Conservation (phyloP, 345 rosid genomes). For the Gossypium raimondii region DNA sequence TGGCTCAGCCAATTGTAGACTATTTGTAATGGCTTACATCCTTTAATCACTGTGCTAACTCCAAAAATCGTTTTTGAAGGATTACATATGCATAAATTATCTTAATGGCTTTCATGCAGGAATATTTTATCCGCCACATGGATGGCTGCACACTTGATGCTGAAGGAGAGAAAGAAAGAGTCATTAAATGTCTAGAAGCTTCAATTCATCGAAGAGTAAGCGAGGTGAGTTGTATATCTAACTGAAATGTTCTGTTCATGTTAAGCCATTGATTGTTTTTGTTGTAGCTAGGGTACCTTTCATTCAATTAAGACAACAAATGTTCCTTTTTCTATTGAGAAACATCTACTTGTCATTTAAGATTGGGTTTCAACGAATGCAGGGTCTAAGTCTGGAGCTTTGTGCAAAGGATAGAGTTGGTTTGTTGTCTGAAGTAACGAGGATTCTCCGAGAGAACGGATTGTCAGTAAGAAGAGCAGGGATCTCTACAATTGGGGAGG, state of each 20-base stretch:
- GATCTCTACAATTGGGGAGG: constrained; percentile 77
- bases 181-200: constrained; percentile 84
- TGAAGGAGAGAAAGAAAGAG: constrained; percentile 82
- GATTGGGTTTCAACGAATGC: not conserved
- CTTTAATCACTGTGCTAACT: not conserved
- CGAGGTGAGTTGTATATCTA: constrained; percentile 49
- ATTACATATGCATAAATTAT: not conserved
- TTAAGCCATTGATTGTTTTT: not conserved
- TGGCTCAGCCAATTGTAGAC: too few species aligned
- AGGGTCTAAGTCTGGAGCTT: constrained; percentile 56
- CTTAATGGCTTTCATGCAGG: constrained; percentile 30
- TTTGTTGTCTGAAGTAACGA: constrained; percentile 46
- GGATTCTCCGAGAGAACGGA: constrained; percentile 82
- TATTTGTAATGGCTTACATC: too few species aligned
- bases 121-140: constrained; percentile 81
- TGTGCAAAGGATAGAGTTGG: constrained; percentile 66
- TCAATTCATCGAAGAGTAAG: constrained; percentile 80
- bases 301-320: not conserved
- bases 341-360: not conserved
- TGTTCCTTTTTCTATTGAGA: not conserved
- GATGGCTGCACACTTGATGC: constrained; percentile 83
- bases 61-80: too few species aligned
- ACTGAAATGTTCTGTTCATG: not conserved
- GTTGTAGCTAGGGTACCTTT: too few species aligned
- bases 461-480: constrained; percentile 79